Base-by-base conservation (phyloP, 2,329 filamentous ascomycete species). In the Xenosphaeropsis pyriputrescens region DNA sequence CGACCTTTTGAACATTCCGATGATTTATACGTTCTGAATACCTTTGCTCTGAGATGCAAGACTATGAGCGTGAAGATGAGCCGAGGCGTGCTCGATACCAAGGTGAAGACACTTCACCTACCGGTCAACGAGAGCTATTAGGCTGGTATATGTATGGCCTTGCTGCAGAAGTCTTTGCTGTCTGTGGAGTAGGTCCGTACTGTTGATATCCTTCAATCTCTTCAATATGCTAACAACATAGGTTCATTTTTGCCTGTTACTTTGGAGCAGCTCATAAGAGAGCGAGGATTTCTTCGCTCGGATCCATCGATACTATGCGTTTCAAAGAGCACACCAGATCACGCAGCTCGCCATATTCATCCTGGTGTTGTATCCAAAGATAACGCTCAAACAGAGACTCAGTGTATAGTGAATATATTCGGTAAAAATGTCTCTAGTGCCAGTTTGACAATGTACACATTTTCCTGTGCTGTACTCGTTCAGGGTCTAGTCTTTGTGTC, bases 391-490 rank as follows among this genome's bases (percentile, higher is more conserved):
- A 4, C 30, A 6, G 45, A n/a, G 18, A 48, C 48, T 18, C 51
- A 53, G 41, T 98, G 89, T 54, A 65, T 96, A 40, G 75, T 96
- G 41, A 72, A 78, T 43, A 66, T 95, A 2, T 64, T 93, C 22
- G 89, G 88, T 9, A 57, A 79, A 38, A 80, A 93, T 50, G 78
- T 96, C 61, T 96, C 95, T 58, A 95, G 89, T 1, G 86, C 89
- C 29, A 93, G 84, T 58, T 95, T 95, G 57, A 88, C 86, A 54
- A 93, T 96, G 85, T 96, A 96, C 61, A 95, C 86, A 1, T 96
- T 96, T 59, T 93, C 86, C 40, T 64, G 91, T 51, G 93, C 85
- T 52, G 89, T 96, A 2, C 61, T 95, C 18, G 58, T 95, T 7
- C 89, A 96, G 55, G 83, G 86, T 2, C 61, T 96, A 18, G 63